Percentiles rank a stretch among this genome's conserved stretches.
These are phyloP conservation scores for Pistacia atlantica DNA, from an alignment of 345 rosid species.

Conservation along the genomic window DNA sequence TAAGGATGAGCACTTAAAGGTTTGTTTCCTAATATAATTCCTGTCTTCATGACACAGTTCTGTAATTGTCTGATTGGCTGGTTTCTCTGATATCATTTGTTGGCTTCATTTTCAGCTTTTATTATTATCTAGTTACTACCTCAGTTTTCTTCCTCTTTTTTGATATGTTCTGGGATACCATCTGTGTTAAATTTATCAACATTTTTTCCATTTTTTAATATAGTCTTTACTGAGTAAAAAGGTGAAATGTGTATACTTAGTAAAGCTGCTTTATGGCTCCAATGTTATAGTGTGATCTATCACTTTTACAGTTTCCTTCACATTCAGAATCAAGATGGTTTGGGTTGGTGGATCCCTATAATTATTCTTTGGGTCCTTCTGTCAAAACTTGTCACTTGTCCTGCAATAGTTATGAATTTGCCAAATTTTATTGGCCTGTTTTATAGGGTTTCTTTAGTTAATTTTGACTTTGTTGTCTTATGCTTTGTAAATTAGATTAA, in stretches of 20 bases:
- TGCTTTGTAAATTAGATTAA: conserved; percentile 56
- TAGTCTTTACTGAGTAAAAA: neutral
- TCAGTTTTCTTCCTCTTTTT: neutral
- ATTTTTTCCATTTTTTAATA: neutral
- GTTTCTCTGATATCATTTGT: neutral
- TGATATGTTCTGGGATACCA: neutral
- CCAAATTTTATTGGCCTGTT: neutral
- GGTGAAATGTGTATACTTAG: neutral
- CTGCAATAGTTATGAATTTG: neutral
- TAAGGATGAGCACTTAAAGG: conserved; percentile 73
- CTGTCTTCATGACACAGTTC: neutral
- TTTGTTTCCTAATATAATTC: conserved; percentile 21
- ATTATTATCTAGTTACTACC: neutral
- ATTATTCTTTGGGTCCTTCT: neutral
- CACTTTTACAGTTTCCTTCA: no score
- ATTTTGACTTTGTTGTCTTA: conserved; percentile 7
- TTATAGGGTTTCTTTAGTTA: neutral
- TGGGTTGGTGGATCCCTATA: neutral
- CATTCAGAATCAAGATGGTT: neutral
- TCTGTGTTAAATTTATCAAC: neutral
- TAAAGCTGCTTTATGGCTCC: neutral
- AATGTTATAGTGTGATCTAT: neutral
- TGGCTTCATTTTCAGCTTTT: no score
- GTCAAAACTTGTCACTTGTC: neutral
- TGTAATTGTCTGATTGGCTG: neutral